Conservation (phyloP, 768 basidiomycete genomes). For the Suillus sp. region DNA sequence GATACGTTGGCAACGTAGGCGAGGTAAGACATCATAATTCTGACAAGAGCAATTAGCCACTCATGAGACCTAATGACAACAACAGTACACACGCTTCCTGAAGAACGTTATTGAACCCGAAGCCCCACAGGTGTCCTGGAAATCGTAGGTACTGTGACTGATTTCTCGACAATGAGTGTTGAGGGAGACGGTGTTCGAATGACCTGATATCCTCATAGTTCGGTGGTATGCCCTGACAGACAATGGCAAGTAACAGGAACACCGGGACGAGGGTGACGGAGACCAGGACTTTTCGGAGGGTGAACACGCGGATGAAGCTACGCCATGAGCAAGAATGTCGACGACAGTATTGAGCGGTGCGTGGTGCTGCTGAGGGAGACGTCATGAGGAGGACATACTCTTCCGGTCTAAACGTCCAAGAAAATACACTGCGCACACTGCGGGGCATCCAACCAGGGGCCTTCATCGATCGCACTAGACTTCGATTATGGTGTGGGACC, state of each 20-base stretch:
- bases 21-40: conserved; percentile 53
- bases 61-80: neutral
- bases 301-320: conserved; percentile 15
- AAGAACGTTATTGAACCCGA: conserved; percentile 62
- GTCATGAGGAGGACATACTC: conserved; percentile 21
- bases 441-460: conserved; percentile 16
- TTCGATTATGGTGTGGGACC: neutral
- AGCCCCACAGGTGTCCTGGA: conserved; percentile 59
- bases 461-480: neutral
- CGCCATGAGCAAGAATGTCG: conserved; percentile 18
- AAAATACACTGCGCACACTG: conserved; percentile 1
- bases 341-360: conserved; percentile 13
- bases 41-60: conserved; percentile 20
- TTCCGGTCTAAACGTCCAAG: conserved; percentile 9
- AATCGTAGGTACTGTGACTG: conserved; percentile 47
- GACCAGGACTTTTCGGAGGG: conserved; percentile 33
- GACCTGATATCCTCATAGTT: conserved; percentile 38
- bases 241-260: conserved; percentile 32
- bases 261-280: conserved; percentile 24
- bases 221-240: conserved; percentile 42
- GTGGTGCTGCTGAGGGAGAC: neutral
- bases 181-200: conserved; percentile 41
- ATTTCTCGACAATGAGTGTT: conserved; percentile 34
- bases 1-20: conserved; percentile 52
- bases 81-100: conserved; percentile 55